These are phyloP conservation scores for Fraxinus paxiana DNA, from an alignment of 305 asterid species.

Conservation along the genomic window DNA sequence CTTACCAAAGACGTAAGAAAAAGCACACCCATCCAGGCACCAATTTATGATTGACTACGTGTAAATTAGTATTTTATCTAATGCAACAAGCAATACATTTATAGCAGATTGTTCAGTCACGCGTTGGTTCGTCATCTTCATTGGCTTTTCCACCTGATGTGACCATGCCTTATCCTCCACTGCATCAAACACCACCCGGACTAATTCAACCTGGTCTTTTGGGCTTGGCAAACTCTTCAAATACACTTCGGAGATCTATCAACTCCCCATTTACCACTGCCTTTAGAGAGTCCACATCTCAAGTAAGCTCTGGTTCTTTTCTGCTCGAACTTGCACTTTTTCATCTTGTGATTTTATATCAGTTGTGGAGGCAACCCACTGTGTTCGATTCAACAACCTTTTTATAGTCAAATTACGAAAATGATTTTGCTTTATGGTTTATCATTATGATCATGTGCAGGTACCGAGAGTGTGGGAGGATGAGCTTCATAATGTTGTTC, in stretches of 20 bases:
- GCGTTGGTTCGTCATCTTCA: constrained; percentile 55
- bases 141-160: constrained; percentile 55
- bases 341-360: not conserved
- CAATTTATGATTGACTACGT: not conserved
- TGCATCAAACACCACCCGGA: constrained; percentile 49
- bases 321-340: not conserved
- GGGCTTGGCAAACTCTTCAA: constrained; percentile 41
- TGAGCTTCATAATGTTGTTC: constrained; percentile 67
- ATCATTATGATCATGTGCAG: constrained; percentile 28
- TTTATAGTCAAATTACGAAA: not conserved
- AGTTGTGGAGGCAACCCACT: not conserved
- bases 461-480: constrained; percentile 55
- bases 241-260: constrained; percentile 48
- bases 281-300: constrained; percentile 54
- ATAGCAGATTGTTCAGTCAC: constrained; percentile 54
- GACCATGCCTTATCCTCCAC: constrained; percentile 44
- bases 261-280: constrained; percentile 39
- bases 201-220: constrained; percentile 48
- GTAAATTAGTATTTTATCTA: not conserved
- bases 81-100: not conserved
- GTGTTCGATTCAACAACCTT: not conserved
- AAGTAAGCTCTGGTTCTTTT: constrained; percentile 33
- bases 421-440: not conserved
- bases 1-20: constrained; percentile 74
- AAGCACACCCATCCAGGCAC: not conserved